phyloP scores from a whole-genome alignment of 2,329 filamentous ascomycete genomes.

The Fusarium dlaminii region DNA sequence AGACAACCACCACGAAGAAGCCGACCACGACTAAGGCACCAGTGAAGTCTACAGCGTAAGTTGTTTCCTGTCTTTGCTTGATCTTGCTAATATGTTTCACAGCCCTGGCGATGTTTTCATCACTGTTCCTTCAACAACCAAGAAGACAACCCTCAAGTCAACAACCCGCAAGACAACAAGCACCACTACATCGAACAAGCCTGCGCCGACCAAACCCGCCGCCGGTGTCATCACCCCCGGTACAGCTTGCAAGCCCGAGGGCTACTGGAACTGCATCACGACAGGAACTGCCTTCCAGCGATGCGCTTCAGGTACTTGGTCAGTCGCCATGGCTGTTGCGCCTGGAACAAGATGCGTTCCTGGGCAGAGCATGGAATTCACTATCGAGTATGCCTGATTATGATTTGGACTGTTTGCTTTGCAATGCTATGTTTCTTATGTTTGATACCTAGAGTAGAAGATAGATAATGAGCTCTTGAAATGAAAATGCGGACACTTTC shows the following conservation, averaged over 20 bases:
- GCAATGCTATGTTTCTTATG: neutral
- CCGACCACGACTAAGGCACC: conserved; percentile 2
- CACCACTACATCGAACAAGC: neutral
- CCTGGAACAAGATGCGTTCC: conserved; percentile 60
- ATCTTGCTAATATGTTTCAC: neutral
- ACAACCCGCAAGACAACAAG: conserved; percentile 24
- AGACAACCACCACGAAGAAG: conserved; percentile 6
- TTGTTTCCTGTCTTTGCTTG: neutral
- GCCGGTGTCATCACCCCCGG: conserved; percentile 19
- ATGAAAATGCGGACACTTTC: neutral
- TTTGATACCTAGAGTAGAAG: neutral
- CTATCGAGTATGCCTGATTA: conserved; percentile 17
- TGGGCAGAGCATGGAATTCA: conserved; percentile 41
- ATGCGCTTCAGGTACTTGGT: conserved; percentile 67
- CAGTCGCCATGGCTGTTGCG: conserved; percentile 57
- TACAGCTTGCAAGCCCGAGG: conserved; percentile 40
- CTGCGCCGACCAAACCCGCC: conserved; percentile 14
- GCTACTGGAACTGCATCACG: conserved; percentile 33
- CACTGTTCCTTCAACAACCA: conserved; percentile 13
- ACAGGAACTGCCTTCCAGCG: conserved; percentile 59
- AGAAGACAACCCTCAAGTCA: conserved; percentile 21
- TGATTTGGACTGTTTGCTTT: neutral
- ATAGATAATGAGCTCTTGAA: neutral
- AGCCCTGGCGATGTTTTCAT: conserved; percentile 24
- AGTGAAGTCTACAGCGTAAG: conserved; percentile 16